Conservation (phyloP, 441 rosid species). For the Viola pubescens region DNA sequence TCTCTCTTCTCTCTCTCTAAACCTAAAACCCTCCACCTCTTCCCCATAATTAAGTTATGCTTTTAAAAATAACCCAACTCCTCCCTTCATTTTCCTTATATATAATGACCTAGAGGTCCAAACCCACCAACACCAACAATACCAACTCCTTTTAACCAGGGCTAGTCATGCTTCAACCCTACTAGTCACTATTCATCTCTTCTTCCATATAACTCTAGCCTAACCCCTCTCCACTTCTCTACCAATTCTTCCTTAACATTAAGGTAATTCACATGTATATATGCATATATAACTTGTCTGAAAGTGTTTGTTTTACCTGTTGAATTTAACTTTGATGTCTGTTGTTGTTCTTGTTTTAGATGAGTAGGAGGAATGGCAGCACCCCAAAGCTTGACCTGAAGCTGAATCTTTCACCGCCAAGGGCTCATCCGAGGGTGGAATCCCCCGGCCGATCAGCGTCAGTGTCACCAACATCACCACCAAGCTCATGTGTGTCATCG, state of each 20-base stretch:
- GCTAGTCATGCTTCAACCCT: slow-evolving; percentile 6
- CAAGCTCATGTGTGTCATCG: slow-evolving; percentile 86
- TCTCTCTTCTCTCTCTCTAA: slow-evolving; percentile 35
- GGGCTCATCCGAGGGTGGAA: slow-evolving; percentile 33
- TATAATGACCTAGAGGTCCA: slow-evolving; percentile 49
- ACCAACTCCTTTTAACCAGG: slow-evolving; percentile 11
- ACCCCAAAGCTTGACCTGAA: slow-evolving; percentile 72
- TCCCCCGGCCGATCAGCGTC: slow-evolving; percentile 62
- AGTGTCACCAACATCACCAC: slow-evolving; percentile 69
- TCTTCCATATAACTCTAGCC: background rate
- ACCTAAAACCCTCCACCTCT: slow-evolving; percentile 39
- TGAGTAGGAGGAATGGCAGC: slow-evolving; percentile 63
- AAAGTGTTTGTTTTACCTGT: background rate
- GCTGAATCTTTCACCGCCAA: slow-evolving; percentile 83
- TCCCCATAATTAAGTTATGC: slow-evolving; percentile 64
- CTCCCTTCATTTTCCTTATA: slow-evolving; percentile 37
- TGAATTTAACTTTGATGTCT: background rate
- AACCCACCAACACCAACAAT: slow-evolving; percentile 28
- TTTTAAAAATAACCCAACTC: slow-evolving; percentile 42
- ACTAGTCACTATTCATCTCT: too few species aligned
- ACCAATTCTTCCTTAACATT: slow-evolving; percentile 13
- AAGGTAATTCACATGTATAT: slow-evolving; percentile 22
- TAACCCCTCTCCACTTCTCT: slow-evolving; percentile 3
- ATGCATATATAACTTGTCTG: background rate
- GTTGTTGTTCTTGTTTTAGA: slow-evolving; percentile 18